Base-by-base conservation (phyloP, 148 eudicot species). In the Chenopodium album region DNA sequence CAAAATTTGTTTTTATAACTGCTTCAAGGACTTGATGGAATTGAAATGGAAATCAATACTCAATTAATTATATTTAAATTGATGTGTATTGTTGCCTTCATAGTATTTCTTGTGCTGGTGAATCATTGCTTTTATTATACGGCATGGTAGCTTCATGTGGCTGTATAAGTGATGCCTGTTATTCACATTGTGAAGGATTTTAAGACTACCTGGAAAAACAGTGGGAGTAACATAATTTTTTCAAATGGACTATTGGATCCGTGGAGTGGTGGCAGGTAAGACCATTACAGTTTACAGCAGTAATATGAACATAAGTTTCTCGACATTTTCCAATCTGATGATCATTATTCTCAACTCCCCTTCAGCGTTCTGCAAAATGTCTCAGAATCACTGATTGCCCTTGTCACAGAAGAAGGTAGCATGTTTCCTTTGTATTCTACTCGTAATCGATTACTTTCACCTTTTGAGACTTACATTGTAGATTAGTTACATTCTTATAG, bases 261-360 rank as follows among this genome's bases (percentile, higher is more conserved):
- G 37, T 94, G 98, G 98, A 94, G 98, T 75, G 98, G 98, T 73
- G 98, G 98, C 87, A 85, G 95, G 95, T 92, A 85, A 84, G 22
- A 16, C 31, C 37, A 8, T 28, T 60, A 47, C 75, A 31, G 32
- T 14, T 69, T 31, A 31, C 32, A 14, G n/a, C 2, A n/a, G 56
- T 60, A 37, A 20, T 19, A 28, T 47, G 20, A 71, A 71, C 48
- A 59, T n/a, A 10, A 10, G 64, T 76, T 41, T 50, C 11, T 2
- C 8, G 32, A 29, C 26, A 31, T 79, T 10, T 14, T 56, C 56
- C 7, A 10, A 44, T 75, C 73, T 76, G 71, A 62, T 50, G 22
- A 3, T 79, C 23, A 28, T 74, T 52, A 81, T 60, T 81, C 47
- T 82, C 32, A 78, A 73, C 20, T 75, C 41, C 79, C 70, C 62